phyloP scores from a whole-genome alignment of 2,329 filamentous ascomycete species.

The Akanthomyces muscarius region DNA sequence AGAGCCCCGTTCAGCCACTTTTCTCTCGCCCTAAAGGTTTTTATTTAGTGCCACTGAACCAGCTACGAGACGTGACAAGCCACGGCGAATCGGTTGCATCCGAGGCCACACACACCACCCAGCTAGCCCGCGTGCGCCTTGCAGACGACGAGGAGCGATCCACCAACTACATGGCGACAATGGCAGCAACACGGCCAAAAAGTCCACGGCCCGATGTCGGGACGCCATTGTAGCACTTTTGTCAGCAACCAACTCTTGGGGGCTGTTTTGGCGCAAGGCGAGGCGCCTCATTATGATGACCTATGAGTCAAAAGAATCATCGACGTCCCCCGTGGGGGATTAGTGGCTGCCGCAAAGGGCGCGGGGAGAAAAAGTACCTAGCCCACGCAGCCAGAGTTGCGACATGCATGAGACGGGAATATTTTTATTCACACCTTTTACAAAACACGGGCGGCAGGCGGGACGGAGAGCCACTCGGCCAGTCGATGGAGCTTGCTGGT shows the following conservation, averaged over 20 bases:
- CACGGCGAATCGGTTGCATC: slow-evolving; percentile 9
- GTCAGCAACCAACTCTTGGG: background rate
- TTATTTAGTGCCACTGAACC: background rate
- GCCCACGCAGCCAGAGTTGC: background rate
- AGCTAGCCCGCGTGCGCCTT: slow-evolving; percentile 3
- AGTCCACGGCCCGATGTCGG: slow-evolving; percentile 6
- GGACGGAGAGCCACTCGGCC: background rate
- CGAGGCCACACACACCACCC: background rate
- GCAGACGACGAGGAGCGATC: slow-evolving; percentile 3
- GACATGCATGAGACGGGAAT: background rate
- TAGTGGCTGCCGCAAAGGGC: background rate
- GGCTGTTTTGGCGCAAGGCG: background rate
- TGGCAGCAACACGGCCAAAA: background rate
- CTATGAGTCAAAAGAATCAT: slow-evolving; percentile 1
- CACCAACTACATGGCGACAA: background rate
- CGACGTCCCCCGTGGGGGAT: slow-evolving; percentile 1
- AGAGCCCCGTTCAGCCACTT: slow-evolving; percentile 1
- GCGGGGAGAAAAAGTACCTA: background rate
- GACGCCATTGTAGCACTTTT: background rate
- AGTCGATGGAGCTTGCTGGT: background rate
- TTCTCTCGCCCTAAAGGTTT: background rate
- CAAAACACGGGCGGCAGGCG: background rate
- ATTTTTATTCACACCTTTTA: background rate
- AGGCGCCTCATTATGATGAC: background rate
- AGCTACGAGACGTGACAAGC: background rate